A percentile compares a stretch with the other conserved stretches of the same genome.
Conservation (phyloP, 23 red algal species). For the Pyropia haitanensis region DNA sequence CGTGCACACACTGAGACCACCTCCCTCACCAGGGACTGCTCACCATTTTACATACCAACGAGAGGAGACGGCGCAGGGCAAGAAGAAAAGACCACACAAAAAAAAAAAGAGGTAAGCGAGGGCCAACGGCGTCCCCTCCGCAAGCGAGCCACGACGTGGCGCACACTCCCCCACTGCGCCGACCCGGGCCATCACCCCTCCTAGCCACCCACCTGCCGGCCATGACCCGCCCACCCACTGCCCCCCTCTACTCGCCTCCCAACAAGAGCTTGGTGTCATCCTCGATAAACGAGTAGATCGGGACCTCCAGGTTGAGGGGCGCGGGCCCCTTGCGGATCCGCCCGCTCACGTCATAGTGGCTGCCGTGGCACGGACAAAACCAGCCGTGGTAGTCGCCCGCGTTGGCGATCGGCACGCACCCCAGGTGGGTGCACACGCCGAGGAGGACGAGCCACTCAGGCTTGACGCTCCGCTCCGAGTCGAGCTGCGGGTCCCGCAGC, state of each 20-base stretch:
- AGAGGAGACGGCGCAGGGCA: too few relatives aligned
- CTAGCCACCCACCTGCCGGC: too few relatives aligned
- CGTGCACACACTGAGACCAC: too few relatives aligned
- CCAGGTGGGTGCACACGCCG: slow-evolving; percentile 97
- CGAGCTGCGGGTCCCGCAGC: slow-evolving; percentile 73
- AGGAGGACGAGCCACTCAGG: slow-evolving; percentile 93
- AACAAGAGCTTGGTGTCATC: slow-evolving; percentile 91
- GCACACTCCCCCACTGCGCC: too few relatives aligned
- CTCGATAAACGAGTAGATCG: slow-evolving; percentile 81
- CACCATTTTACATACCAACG: too few relatives aligned
- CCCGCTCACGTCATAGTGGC: slow-evolving; percentile 92
- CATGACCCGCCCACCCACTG: too few relatives aligned
- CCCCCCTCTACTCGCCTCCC: slow-evolving; percentile 16
- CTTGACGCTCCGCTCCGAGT: slow-evolving; percentile 63
- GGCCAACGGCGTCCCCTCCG: too few relatives aligned
- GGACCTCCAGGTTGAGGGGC: slow-evolving; percentile 91
- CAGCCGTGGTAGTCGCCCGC: slow-evolving; percentile 95
- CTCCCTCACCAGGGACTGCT: too few relatives aligned
- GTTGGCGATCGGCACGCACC: slow-evolving; percentile 94
- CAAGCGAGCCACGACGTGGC: too few relatives aligned
- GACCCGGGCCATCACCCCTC: too few relatives aligned
- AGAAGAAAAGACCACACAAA: too few relatives aligned
- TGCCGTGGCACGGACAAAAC: slow-evolving; percentile 99
- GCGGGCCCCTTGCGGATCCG: slow-evolving; percentile 98
- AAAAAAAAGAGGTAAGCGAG: too few relatives aligned